A percentile compares a stretch with the other conserved stretches of the same genome.
Conservation (phyloP, 2,329 filamentous ascomycete genomes). For the Exophiala dermatitidis region DNA sequence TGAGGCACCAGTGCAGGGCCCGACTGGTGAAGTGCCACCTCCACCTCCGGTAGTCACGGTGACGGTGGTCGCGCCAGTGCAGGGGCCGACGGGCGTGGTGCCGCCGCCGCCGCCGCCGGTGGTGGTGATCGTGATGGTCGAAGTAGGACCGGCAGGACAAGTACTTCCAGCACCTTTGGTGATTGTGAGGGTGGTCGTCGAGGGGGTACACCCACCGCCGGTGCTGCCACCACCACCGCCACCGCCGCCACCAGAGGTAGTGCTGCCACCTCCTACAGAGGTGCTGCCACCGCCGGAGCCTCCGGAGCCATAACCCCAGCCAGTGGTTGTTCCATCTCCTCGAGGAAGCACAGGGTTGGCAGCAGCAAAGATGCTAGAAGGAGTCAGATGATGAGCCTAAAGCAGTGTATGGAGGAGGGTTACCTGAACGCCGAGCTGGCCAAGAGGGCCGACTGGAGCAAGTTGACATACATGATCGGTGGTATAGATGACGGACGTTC, state of each 20-base stretch:
- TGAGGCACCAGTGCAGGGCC: neutral
- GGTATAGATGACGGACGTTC: neutral
- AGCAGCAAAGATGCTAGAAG: neutral
- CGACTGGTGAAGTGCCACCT: neutral
- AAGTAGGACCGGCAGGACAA: neutral
- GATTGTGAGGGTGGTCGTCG: neutral
- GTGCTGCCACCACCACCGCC: neutral
- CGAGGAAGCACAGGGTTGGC: neutral
- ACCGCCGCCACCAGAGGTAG: neutral
- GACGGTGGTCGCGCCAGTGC: neutral
- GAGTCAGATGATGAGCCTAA: neutral
- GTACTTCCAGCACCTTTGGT: neutral
- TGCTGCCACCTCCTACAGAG: neutral
- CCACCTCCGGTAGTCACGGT: neutral
- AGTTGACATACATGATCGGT: constrained; percentile 2
- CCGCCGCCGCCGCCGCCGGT: too few relatives aligned
- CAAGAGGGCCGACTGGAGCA: neutral
- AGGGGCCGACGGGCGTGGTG: neutral
- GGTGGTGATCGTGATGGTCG: neutral
- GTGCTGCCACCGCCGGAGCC: neutral
- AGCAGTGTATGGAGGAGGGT: neutral
- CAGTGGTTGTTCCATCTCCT: neutral
- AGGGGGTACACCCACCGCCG: neutral
- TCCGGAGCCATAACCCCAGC: neutral
- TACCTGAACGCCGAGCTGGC: constrained; percentile 1